Base-by-base conservation (phyloP, 2,329 filamentous ascomycete genomes). In the Colletotrichum chlorophyti region DNA sequence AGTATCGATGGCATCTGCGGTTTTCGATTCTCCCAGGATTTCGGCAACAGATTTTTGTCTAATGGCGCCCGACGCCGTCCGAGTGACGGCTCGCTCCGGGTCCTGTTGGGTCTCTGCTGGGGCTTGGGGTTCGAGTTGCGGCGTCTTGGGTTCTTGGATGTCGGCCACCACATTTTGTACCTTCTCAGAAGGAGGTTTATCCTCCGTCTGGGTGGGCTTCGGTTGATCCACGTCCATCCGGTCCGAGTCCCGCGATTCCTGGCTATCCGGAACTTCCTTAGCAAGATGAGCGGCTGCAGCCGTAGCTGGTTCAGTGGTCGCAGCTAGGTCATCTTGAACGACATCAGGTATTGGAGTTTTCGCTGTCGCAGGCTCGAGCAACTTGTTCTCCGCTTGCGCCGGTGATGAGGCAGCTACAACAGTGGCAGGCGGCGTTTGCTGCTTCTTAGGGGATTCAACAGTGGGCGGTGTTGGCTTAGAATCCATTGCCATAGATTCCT, bases 11-110 rank as follows among this genome's bases (percentile, higher is more conserved):
- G 37, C 70, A 62, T 35, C 69, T 37, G 68, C 64, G 64, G 60
- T 27, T 68, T 68, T 34, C 67, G 74, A 35, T 58, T 85, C 86
- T 49, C 85, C 87, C 6, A 91, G 77, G 37, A 91, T 90, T 69
- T 91, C 89, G 15, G 85, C 88, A 5, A 91, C 87, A 5, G 88
- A 90, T 67, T 91, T 91, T 49, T 89, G 85, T 60, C 85, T 81
- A 65, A 91, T 85, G 3, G 87, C 85, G 37, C 88, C 89, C 9
- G 89, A 90, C 3, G 87, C 86, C 19, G 90, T 86, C 64, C 88
- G 76, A 1, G 88, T 91, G 10, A 86, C 88, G 75, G 89, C 89
- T 26, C 87, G 81, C 64, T 77, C 74, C 4, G 64, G 58, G 9
- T 66, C 66, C 15, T 64, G 64, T 2, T 68, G 51, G 2, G 52